These are phyloP conservation scores for Ceratocystis papillata DNA, from an alignment of 2,329 filamentous ascomycete species.

Conservation along the genomic window DNA sequence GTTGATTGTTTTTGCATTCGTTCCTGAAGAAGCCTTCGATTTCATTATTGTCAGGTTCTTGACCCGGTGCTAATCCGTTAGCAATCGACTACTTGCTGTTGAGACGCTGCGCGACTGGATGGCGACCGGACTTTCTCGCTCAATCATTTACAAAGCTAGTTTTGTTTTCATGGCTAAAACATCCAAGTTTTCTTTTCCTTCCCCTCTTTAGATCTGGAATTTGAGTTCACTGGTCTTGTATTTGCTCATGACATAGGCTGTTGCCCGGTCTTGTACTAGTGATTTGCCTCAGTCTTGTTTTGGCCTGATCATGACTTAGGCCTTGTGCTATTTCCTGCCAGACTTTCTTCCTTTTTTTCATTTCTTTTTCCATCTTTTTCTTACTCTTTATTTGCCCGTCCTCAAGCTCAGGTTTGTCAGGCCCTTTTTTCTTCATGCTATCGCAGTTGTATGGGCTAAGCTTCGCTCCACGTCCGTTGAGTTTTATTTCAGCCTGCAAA, in stretches of 20 bases:
- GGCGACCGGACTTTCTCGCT: not conserved
- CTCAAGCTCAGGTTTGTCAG: not conserved
- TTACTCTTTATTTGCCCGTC: not conserved
- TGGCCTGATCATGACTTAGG: not conserved
- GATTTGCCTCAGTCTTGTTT: slow-evolving; percentile 8
- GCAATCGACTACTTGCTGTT: not conserved
- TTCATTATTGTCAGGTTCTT: not conserved
- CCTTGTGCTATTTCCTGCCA: not conserved
- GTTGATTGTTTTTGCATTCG: slow-evolving; percentile 1
- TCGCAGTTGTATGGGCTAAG: not conserved
- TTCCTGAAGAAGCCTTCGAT: not conserved
- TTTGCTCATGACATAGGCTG: not conserved
- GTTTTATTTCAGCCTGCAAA: not conserved
- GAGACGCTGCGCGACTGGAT: not conserved
- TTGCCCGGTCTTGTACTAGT: slow-evolving; percentile 9
- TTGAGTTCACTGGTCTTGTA: not conserved
- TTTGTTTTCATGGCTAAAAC: not conserved
- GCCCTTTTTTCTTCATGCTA: not conserved
- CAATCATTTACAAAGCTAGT: not conserved
- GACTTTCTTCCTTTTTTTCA: not conserved
- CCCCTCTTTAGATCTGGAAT: not conserved
- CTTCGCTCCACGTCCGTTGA: slow-evolving; percentile 6
- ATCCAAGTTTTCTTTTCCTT: not conserved
- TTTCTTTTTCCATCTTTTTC: not conserved
- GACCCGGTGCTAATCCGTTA: slow-evolving; percentile 7